Conservation (phyloP, 192 early-diverging fungal genomes). For the Diversispora epigaea region DNA sequence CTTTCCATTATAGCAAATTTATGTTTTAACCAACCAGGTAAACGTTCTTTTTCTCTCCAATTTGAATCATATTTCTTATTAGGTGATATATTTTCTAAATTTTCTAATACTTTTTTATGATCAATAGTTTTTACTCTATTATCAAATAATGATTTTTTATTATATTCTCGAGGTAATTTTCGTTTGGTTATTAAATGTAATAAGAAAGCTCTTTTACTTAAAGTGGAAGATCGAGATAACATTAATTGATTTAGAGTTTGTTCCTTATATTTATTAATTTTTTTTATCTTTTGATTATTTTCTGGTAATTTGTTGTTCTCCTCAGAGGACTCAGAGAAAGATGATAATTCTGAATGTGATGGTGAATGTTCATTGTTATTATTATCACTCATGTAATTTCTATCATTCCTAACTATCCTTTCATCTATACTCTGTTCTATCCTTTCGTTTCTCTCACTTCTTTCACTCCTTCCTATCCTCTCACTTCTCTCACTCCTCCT, state of each 20-base stretch:
- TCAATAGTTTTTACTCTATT: neutral
- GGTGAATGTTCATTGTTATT: too few species aligned
- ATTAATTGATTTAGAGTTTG: neutral
- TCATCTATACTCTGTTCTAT: too few species aligned
- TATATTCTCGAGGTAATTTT: neutral
- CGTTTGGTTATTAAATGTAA: neutral
- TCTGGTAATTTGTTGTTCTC: too few species aligned
- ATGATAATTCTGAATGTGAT: too few species aligned
- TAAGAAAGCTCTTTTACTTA: constrained; percentile 1
- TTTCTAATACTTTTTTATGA: neutral
- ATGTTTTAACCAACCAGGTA: constrained; percentile 27
- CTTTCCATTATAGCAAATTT: constrained; percentile 9
- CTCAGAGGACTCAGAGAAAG: too few species aligned
- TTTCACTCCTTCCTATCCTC: too few species aligned
- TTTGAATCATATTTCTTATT: neutral
- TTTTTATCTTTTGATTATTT: neutral
- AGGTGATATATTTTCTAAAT: neutral
- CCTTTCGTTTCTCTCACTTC: too few species aligned
- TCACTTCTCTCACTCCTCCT: too few species aligned
- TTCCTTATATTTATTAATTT: neutral
- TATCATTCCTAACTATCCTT: too few species aligned
- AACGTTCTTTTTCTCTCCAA: neutral
- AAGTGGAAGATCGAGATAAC: neutral
- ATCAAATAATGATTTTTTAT: neutral
- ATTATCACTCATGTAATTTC: too few species aligned